Percentiles rank a stretch among this genome's conserved stretches.
Evolutionary conservation across 495 filamentous ascomycete species (phyloP).

Genomic region (Aspergillus campestris): DNA sequence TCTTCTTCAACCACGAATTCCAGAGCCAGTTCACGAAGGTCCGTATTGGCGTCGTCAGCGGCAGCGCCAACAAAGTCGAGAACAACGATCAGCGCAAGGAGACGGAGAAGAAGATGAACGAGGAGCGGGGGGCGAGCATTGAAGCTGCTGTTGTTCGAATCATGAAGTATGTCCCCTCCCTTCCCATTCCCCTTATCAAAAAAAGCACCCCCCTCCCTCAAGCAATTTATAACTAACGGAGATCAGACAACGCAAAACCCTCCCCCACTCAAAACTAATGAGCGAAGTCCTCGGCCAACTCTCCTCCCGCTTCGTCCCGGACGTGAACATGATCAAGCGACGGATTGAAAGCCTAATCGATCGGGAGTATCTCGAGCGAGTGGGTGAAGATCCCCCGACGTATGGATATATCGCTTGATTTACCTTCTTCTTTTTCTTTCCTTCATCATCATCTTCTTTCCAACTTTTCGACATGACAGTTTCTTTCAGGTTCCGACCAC

Average conservation of each 20-base stretch:
- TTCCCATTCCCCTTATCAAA: neutral
- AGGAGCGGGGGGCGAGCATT: constrained; percentile 65
- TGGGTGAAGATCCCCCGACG: constrained; percentile 60
- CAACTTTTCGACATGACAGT: neutral
- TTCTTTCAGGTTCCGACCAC: neutral
- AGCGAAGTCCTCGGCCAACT: constrained; percentile 80
- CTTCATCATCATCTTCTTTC: neutral
- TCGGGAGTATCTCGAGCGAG: constrained; percentile 87
- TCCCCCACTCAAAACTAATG: constrained; percentile 72
- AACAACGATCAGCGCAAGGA: constrained; percentile 72
- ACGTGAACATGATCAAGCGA: constrained; percentile 84
- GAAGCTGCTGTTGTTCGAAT: constrained; percentile 89
- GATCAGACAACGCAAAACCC: constrained; percentile 79
- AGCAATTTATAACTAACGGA: no score
- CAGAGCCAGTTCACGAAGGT: constrained; percentile 74
- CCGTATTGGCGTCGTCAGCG: constrained; percentile 67
- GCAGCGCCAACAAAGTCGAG: constrained; percentile 71
- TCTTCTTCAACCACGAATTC: constrained; percentile 81
- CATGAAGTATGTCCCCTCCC: constrained; percentile 88
- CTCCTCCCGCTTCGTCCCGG: constrained; percentile 72
- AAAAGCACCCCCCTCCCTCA: no score
- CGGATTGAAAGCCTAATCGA: constrained; percentile 90
- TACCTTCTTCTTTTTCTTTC: neutral
- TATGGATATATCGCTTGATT: constrained; percentile 69
- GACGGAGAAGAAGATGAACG: constrained; percentile 81